Conservation (phyloP, 306 rosid species). For the Rosa chinensis region DNA sequence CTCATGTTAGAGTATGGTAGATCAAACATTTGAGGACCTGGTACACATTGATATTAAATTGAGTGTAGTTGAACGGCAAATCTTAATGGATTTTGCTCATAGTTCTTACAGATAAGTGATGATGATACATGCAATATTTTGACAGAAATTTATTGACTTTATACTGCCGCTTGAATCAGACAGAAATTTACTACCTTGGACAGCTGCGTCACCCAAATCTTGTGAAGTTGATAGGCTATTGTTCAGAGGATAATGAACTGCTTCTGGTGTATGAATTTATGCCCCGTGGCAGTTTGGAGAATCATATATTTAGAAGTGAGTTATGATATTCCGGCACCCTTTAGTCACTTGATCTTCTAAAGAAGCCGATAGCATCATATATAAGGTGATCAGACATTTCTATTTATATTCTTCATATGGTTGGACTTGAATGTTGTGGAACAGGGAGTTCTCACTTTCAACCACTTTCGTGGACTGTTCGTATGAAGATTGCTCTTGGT, state of each 20-base stretch:
- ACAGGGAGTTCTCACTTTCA: constrained; percentile 75
- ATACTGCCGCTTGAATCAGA: constrained; percentile 40
- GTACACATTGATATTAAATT: neutral
- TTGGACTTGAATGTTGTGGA: constrained; percentile 16
- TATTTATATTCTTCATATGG: neutral
- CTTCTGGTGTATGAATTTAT: constrained; percentile 85
- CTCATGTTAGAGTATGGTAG: neutral
- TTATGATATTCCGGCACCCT: constrained; percentile 19
- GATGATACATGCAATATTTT: constrained; percentile 15
- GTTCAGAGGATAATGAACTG: constrained; percentile 87
- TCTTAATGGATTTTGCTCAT: constrained; percentile 1
- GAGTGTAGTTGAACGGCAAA: neutral
- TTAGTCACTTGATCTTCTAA: constrained; percentile 13
- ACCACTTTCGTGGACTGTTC: constrained; percentile 78
- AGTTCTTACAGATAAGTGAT: constrained; percentile 15
- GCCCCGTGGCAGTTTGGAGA: constrained; percentile 82
- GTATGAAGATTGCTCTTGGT: constrained; percentile 84
- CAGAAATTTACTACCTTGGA: constrained; percentile 87
- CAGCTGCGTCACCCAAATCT: constrained; percentile 89
- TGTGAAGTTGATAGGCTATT: constrained; percentile 79
- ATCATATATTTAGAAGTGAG: constrained; percentile 87
- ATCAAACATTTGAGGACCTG: neutral
- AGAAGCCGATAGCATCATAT: neutral
- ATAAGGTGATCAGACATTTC: constrained; percentile 13
- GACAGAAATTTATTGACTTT: constrained; percentile 24